Percentiles rank a stretch among this genome's conserved stretches.
Evolutionary conservation across 495 filamentous ascomycete species (phyloP).

Genomic region (Penicillium antarcticum): DNA sequence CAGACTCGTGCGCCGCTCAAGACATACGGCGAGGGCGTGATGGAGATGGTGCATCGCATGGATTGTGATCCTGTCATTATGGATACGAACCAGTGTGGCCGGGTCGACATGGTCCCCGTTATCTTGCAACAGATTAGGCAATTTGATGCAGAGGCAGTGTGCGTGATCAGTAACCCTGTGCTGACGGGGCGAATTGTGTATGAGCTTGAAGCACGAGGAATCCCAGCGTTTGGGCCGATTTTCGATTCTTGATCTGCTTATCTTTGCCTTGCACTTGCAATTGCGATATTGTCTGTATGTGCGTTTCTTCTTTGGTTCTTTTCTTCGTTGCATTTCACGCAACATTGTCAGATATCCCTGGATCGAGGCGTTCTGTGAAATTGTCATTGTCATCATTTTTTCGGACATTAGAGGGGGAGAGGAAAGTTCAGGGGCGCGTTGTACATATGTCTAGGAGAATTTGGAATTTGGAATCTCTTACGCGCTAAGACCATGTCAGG

Average conservation of each 20-base stretch:
- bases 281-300: neutral
- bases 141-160: constrained; percentile 65
- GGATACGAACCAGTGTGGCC: constrained; percentile 48
- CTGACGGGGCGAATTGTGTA: constrained; percentile 71
- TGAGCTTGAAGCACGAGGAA: constrained; percentile 64
- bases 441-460: constrained; percentile 3
- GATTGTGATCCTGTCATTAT: constrained; percentile 54
- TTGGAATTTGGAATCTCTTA: constrained; percentile 1
- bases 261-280: neutral
- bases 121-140: constrained; percentile 55
- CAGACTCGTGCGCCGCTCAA: constrained; percentile 49
- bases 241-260: constrained; percentile 64
- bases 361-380: neutral
- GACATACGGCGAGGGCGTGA: constrained; percentile 52
- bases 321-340: neutral
- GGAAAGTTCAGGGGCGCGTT: neutral
- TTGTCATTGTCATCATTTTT: neutral
- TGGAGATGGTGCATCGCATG: constrained; percentile 46
- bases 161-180: constrained; percentile 72
- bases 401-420: neutral
- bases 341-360: neutral
- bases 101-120: constrained; percentile 54
- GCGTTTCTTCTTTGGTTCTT: neutral
- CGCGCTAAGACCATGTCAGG: neutral
- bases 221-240: constrained; percentile 74